Conservation (phyloP, 768 basidiomycete species). For the Mrakia frigida region DNA sequence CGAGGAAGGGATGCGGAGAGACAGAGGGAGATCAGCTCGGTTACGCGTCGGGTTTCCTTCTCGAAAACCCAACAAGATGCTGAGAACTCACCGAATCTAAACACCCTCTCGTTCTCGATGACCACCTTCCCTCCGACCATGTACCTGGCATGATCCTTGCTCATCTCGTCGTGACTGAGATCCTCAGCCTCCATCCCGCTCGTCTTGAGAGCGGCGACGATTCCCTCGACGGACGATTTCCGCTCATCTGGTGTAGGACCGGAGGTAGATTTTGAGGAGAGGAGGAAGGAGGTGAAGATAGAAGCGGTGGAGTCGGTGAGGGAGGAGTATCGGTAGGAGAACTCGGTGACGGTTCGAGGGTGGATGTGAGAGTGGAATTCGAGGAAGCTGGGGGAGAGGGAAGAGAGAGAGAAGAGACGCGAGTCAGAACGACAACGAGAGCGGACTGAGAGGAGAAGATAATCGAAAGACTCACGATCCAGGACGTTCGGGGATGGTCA, state of each 20-base stretch:
- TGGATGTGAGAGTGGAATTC: slow-evolving; percentile 79
- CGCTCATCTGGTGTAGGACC: slow-evolving; percentile 44
- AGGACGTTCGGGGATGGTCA: slow-evolving; percentile 87
- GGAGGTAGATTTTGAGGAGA: slow-evolving; percentile 53
- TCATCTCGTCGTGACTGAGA: slow-evolving; percentile 90
- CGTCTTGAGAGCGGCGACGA: slow-evolving; percentile 60
- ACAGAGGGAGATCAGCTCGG: neutral
- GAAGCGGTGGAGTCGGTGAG: slow-evolving; percentile 62
- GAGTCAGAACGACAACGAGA: neutral
- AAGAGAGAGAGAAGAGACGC: neutral
- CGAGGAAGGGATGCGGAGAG: neutral
- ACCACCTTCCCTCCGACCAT: slow-evolving; percentile 80
- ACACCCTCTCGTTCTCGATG: slow-evolving; percentile 78
- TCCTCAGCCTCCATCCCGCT: slow-evolving; percentile 78
- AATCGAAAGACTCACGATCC: slow-evolving; percentile 60
- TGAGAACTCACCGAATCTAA: slow-evolving; percentile 74
- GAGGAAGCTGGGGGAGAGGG: slow-evolving; percentile 60
- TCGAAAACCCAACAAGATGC: neutral
- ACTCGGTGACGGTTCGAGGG: slow-evolving; percentile 90
- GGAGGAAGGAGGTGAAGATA: slow-evolving; percentile 84
- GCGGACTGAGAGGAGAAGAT: neutral
- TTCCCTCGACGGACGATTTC: slow-evolving; percentile 45
- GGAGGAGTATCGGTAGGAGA: slow-evolving; percentile 72
- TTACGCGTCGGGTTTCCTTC: no score
- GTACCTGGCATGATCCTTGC: slow-evolving; percentile 89